Evolutionary conservation across 495 filamentous ascomycete genomes (phyloP), one percentile per base, ranked within the genome.

Genomic region (Massariosphaeria phaeospora): DNA sequence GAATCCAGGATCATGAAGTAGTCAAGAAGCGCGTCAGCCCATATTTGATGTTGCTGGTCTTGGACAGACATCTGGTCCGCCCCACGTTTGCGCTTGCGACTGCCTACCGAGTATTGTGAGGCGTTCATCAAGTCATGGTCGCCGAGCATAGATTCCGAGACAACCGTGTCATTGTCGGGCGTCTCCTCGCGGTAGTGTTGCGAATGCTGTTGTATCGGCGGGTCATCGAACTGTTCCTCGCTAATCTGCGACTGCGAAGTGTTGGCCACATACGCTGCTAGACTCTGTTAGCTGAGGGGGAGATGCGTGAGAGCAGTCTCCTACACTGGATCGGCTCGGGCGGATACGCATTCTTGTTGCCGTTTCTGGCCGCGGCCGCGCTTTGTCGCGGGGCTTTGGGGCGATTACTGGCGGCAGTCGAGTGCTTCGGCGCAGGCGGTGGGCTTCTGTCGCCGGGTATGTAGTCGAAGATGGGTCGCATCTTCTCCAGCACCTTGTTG

Each of bases 391-490:
- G 77, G 25, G 79, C 77, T 64, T 86, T 76, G 70, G 73, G 87
- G 73, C 79, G 89, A 71, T 79, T 84, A 69, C 73, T 70, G 17
- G 79, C 77, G 15, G 82, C 78, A 9, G 88, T 85, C 9, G 84
- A 76, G 73, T 97, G 93, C 69, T 95, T 91, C 10, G 93, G 93
- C 0, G 93, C 93, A 24, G 89, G 90, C 21, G 93, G 93, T 18
- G 93, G 93, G 63, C 87, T 96, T 57, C 84, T 79, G 59, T 86
- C 84, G 29, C 89, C 89, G 7, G 90, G 83, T 5, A 84, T 79
- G 62, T 82, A 97, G 67, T 96, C 88, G 71, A 98, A 93, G 57
- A 98, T 93, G 29, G 88, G 81, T 31, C 76, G 76, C 29, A 98
- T 73, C 55, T 88, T 86, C 9, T 90, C 82, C 40, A 89, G 81